Base-by-base conservation (phyloP, 495 filamentous ascomycete species). In the Daldinia grandis region DNA sequence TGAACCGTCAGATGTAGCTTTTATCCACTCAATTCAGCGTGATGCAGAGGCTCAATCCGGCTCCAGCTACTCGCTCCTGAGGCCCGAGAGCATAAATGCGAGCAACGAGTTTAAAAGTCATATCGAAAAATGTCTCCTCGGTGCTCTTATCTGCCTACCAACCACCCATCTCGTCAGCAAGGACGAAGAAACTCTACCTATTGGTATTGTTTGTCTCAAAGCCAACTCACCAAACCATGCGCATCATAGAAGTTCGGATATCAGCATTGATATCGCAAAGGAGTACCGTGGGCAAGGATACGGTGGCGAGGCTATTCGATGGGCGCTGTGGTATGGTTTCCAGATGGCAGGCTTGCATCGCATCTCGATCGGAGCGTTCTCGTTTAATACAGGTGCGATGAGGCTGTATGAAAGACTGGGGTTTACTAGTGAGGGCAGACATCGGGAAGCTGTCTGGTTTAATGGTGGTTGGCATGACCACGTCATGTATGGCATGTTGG, bases 251-350 rank as follows among this genome's bases (percentile, higher is more conserved):
- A 24, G 19, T 9, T 47, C 42, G 9, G 42, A 47, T 47, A 47
- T 47, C 19, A 47, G 42, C 12, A 47, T 47, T 24, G 42, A 47
- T 47, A 47, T 47, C 17, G 64, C 69, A 15, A 64, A 68, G 8
- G 61, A 50, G 10, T 78, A 81, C 44, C 82, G 83, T 10, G 79
- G 84, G 0, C 69, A 81, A 44, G 86, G 86, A n/a, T 88, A 87
- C 55, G 86, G 85, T 1, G 70, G 68, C 14, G 86, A 88, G 71
- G 85, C 84, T 0, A 83, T 86, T 19, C 75, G 77, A 51, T 87
- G 86, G 86, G 76, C 60, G 9, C 44, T 87, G 58, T 78, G 83
- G 33, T 87, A 81, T 78, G 83, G 76, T 1, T 87, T 87, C 64
- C 58, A 71, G 50, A 71, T 76, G 31, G 80, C 77, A 0, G 83